Evolutionary conservation across 108 stramenopile genomes (phyloP).

Genomic region (Nitzschia inconspicua): DNA sequence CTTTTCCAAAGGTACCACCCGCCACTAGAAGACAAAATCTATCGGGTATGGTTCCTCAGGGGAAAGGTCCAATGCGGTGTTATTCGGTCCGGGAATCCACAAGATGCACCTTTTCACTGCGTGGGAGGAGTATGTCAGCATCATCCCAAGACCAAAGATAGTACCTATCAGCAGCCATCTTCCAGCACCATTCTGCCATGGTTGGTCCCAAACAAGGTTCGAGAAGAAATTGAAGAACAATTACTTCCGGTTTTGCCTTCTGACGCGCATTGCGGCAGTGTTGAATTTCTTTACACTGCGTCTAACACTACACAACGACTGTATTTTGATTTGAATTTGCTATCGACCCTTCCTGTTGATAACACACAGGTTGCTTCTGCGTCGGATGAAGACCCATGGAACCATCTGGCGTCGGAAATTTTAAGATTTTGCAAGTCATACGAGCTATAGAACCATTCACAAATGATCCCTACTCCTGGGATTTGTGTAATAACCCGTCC

Average conservation of each 20-base stretch:
- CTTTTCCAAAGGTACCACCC: constrained; percentile 28
- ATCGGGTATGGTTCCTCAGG: constrained; percentile 45
- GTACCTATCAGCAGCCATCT: neutral
- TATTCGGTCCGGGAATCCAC: constrained; percentile 15
- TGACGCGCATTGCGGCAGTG: constrained; percentile 38
- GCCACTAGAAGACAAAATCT: constrained; percentile 23
- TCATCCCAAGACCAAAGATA: neutral
- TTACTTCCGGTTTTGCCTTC: constrained; percentile 15
- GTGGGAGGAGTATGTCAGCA: constrained; percentile 7
- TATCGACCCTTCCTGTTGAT: constrained; percentile 36
- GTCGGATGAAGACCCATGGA: no score
- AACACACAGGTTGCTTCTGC: no score
- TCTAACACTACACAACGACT: neutral
- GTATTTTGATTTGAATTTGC: constrained; percentile 47
- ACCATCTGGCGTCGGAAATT: no score
- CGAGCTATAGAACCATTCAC: no score
- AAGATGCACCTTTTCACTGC: no score
- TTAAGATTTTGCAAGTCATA: no score
- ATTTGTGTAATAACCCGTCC: no score
- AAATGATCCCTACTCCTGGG: no score
- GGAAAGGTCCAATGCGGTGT: constrained; percentile 42
- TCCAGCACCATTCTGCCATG: constrained; percentile 8
- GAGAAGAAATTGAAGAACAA: constrained; percentile 27
- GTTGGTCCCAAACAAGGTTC: constrained; percentile 23
- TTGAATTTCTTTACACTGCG: constrained; percentile 27